Evolutionary conservation across 139 green algal genomes (phyloP).

Genomic region (Eudorina sp.): DNA sequence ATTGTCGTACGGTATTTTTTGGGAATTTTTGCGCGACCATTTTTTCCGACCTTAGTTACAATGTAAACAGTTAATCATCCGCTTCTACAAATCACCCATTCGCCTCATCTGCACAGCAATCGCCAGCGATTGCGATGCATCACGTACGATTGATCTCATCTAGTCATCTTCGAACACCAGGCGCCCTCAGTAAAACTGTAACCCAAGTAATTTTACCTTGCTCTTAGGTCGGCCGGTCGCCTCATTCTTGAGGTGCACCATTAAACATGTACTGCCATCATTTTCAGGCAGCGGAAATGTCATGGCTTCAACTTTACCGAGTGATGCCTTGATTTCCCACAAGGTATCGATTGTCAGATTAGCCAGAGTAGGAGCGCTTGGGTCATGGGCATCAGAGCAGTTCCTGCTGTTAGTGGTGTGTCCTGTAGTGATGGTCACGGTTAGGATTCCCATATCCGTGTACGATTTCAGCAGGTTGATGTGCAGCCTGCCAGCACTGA

Average conservation of each 20-base stretch:
- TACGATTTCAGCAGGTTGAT: neutral
- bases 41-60: too few relatives aligned
- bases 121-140: too few relatives aligned
- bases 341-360: neutral
- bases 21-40: too few relatives aligned
- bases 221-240: neutral
- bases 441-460: neutral
- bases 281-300: neutral
- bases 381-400: neutral
- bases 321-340: neutral
- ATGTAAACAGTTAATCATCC: too few relatives aligned
- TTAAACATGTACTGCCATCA: neutral
- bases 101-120: too few relatives aligned
- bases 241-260: neutral
- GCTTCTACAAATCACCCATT: too few relatives aligned
- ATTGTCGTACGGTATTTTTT: too few relatives aligned
- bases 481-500: neutral
- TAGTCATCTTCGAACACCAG: too few relatives aligned
- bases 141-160: too few relatives aligned
- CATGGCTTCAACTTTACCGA: neutral
- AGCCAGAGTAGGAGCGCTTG: neutral
- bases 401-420: neutral
- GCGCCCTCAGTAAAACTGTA: too few relatives aligned
- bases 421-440: neutral
- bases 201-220: neutral